These are phyloP conservation scores for Magnaporthiopsis poae DNA, from an alignment of 2,329 filamentous ascomycete species.

Conservation along the genomic window DNA sequence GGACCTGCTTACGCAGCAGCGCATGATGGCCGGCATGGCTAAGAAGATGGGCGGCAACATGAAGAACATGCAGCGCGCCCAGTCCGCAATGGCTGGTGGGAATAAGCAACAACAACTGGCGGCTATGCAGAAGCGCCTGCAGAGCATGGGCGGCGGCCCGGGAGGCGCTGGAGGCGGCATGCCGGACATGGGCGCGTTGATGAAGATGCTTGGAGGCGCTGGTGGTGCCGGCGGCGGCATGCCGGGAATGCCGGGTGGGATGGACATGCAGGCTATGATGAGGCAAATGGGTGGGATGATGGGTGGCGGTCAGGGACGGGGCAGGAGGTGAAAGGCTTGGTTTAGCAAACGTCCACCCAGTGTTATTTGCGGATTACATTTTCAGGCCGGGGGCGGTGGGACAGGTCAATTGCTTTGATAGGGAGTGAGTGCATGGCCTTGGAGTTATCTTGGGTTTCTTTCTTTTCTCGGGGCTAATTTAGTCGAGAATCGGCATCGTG, in stretches of 20 bases:
- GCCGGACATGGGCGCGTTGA: slow-evolving; percentile 76
- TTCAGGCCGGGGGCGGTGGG: background rate
- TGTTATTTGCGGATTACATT: background rate
- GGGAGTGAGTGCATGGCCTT: slow-evolving; percentile 7
- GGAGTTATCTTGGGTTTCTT: slow-evolving; percentile 1
- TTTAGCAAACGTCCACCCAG: background rate
- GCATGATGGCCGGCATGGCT: slow-evolving; percentile 98
- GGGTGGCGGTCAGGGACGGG: slow-evolving; percentile 15
- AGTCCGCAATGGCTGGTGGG: slow-evolving; percentile 79
- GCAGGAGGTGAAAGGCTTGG: slow-evolving; percentile 3
- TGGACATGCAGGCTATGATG: slow-evolving; percentile 76
- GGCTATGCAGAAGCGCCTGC: slow-evolving; percentile 91
- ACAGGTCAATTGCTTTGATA: background rate
- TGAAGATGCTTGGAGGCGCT: slow-evolving; percentile 80
- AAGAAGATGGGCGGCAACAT: slow-evolving; percentile 97
- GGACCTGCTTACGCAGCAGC: slow-evolving; percentile 91
- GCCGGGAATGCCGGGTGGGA: slow-evolving; percentile 55
- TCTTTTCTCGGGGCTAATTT: background rate
- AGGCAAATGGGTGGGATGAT: slow-evolving; percentile 42
- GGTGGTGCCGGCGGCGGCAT: slow-evolving; percentile 49
- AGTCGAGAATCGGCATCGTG: background rate
- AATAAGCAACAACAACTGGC: slow-evolving; percentile 91
- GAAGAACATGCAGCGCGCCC: slow-evolving; percentile 93
- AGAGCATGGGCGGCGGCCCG: slow-evolving; percentile 74
- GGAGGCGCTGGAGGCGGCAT: slow-evolving; percentile 49